Evolutionary conservation across 176 grass and related monocot species (phyloP).

Genomic region (Lolium rigidum): DNA sequence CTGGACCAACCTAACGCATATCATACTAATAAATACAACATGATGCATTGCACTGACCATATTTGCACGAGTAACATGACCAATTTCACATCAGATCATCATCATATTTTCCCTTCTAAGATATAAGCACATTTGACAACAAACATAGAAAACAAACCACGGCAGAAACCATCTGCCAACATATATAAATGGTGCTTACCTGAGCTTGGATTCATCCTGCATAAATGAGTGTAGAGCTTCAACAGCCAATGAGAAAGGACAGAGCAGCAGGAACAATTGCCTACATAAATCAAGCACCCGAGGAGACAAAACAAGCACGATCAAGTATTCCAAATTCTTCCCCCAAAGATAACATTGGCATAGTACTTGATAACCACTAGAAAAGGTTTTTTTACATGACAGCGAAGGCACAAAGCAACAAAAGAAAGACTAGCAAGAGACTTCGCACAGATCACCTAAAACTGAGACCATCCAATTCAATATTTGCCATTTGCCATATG

Average conservation of each 20-base stretch:
- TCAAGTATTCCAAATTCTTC: too few relatives aligned
- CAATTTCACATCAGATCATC: neutral
- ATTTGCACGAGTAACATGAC: neutral
- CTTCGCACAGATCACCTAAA: neutral
- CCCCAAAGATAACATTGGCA: too few relatives aligned
- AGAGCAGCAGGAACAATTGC: constrained; percentile 91
- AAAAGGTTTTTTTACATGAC: neutral
- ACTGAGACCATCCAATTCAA: neutral
- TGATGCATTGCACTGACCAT: neutral
- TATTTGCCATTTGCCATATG: neutral
- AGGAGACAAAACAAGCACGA: too few relatives aligned
- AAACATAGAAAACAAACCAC: neutral
- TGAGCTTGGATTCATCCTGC: constrained; percentile 95
- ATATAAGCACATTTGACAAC: neutral
- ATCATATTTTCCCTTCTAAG: neutral
- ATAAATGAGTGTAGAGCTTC: constrained; percentile 93
- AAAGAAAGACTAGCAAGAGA: neutral
- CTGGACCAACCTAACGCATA: neutral
- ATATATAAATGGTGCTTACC: constrained; percentile 47
- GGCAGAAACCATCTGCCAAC: neutral
- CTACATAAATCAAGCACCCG: constrained; percentile 40
- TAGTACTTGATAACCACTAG: neutral
- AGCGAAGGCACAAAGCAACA: neutral
- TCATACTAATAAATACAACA: neutral
- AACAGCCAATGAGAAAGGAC: constrained; percentile 89